Evolutionary conservation across 2,329 filamentous ascomycete genomes (phyloP).

Genomic region (Sporothrix brasiliensis): DNA sequence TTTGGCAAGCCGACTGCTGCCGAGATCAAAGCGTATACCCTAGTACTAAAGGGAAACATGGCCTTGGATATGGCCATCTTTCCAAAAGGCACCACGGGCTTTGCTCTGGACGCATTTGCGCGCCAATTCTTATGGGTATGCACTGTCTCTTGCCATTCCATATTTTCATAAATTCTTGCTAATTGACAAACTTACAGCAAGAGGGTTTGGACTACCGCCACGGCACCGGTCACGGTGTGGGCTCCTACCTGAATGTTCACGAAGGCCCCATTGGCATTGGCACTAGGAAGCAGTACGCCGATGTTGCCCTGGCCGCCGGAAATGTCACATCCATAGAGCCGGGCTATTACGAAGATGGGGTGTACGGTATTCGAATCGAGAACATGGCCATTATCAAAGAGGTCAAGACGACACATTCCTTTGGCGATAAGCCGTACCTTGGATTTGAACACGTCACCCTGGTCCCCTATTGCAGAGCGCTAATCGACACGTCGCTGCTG

Average conservation of each 20-base stretch:
- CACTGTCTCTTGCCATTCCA: background rate
- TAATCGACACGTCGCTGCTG: conserved; percentile 76
- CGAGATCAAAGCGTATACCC: conserved; percentile 86
- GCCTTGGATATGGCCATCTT: conserved; percentile 84
- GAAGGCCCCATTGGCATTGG: conserved; percentile 97
- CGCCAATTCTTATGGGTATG: conserved; percentile 88
- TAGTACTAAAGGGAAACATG: conserved; percentile 94
- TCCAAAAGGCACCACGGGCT: conserved; percentile 92
- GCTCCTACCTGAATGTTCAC: conserved; percentile 94
- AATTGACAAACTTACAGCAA: conserved; percentile 45
- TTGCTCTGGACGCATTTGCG: conserved; percentile 84
- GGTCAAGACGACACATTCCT: conserved; percentile 81
- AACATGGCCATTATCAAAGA: conserved; percentile 92
- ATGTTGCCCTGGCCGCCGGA: conserved; percentile 85
- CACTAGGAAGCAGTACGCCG: conserved; percentile 85
- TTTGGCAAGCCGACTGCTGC: conserved; percentile 82
- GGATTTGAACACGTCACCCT: conserved; percentile 97
- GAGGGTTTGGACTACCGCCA: conserved; percentile 93
- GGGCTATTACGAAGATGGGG: conserved; percentile 94
- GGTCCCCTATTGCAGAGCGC: conserved; percentile 88
- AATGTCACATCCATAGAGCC: conserved; percentile 97
- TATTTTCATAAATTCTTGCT: background rate
- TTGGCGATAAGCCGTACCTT: conserved; percentile 91
- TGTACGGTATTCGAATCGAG: conserved; percentile 93
- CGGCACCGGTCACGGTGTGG: conserved; percentile 93